Conservation (phyloP, 2,329 filamentous ascomycete genomes). For the Neopestalotiopsis sp. region DNA sequence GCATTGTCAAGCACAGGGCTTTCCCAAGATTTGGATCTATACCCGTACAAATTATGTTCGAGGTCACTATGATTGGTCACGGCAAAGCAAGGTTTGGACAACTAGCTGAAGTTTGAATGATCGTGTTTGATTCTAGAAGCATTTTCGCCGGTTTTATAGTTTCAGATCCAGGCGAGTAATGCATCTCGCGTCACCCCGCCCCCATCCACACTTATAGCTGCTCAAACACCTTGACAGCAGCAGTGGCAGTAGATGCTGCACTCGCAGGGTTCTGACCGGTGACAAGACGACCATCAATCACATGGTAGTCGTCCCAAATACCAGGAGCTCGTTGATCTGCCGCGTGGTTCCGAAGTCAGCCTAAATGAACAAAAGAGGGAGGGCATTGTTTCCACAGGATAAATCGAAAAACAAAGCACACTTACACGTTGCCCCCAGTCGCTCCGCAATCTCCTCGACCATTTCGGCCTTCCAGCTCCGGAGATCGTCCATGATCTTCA, state of each 20-base stretch:
- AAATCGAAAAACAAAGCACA: too few species aligned
- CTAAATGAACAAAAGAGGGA: conserved; percentile 8
- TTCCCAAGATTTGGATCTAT: too few species aligned
- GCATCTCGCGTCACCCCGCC: too few species aligned
- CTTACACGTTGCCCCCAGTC: not conserved
- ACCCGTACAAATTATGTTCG: too few species aligned
- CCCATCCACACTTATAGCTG: conserved; percentile 28
- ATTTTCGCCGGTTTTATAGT: too few species aligned
- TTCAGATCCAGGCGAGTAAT: too few species aligned
- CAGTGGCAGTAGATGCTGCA: conserved; percentile 41
- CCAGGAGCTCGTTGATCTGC: conserved; percentile 24
- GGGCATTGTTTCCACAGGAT: conserved; percentile 28
- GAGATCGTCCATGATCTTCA: conserved; percentile 38
- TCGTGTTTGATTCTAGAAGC: too few species aligned
- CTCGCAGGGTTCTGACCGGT: conserved; percentile 49
- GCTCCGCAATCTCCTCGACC: conserved; percentile 35
- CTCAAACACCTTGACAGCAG: conserved; percentile 41
- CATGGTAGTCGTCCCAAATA: conserved; percentile 35
- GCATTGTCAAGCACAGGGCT: too few species aligned
- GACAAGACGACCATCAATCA: conserved; percentile 43
- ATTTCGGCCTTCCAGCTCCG: conserved; percentile 35
- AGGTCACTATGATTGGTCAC: too few species aligned
- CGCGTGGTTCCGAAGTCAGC: conserved; percentile 23
- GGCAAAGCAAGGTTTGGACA: too few species aligned
- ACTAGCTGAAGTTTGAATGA: too few species aligned